Percentiles rank a stretch among this genome's conserved stretches.
Evolutionary conservation across 768 basidiomycete species (phyloP).

Genomic region (Brasilioporus rufonigricans): DNA sequence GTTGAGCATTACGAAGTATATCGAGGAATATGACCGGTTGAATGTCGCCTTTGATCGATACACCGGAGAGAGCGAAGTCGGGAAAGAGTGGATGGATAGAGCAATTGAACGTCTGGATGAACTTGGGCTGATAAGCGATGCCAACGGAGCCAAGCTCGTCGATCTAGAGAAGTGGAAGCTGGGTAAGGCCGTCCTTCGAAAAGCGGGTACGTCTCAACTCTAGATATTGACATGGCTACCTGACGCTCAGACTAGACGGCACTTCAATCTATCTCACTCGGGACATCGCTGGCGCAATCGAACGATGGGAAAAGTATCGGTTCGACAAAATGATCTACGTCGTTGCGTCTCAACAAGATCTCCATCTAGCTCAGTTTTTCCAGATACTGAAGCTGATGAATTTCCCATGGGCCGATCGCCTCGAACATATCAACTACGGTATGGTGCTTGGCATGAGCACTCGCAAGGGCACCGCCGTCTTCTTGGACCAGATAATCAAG

Average conservation of each 20-base stretch:
- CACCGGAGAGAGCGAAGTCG: conserved; percentile 84
- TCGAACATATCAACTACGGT: conserved; percentile 90
- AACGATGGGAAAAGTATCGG: conserved; percentile 89
- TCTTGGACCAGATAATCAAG: conserved; percentile 88
- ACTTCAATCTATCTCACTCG: conserved; percentile 91
- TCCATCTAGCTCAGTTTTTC: conserved; percentile 90
- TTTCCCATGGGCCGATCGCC: conserved; percentile 77
- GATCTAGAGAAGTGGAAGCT: conserved; percentile 90
- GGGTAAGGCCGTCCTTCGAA: conserved; percentile 86
- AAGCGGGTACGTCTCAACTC: conserved; percentile 55
- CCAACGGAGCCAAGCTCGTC: conserved; percentile 80
- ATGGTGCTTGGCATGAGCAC: conserved; percentile 95
- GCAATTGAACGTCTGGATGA: conserved; percentile 67
- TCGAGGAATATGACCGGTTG: conserved; percentile 80
- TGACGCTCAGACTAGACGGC: conserved; percentile 59
- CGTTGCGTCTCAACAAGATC: conserved; percentile 81
- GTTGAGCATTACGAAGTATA: conserved; percentile 86
- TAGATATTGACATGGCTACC: no score
- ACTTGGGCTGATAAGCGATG: conserved; percentile 72
- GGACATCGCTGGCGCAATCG: conserved; percentile 91
- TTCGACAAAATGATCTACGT: conserved; percentile 95
- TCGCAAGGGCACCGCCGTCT: conserved; percentile 90
- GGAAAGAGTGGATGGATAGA: conserved; percentile 67
- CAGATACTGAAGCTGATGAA: conserved; percentile 89
- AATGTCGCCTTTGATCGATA: conserved; percentile 93